A percentile compares a stretch with the other conserved stretches of the same genome.
phyloP scores from a whole-genome alignment of 2,329 filamentous ascomycete species.

The Verticillium nonalfalfae region DNA sequence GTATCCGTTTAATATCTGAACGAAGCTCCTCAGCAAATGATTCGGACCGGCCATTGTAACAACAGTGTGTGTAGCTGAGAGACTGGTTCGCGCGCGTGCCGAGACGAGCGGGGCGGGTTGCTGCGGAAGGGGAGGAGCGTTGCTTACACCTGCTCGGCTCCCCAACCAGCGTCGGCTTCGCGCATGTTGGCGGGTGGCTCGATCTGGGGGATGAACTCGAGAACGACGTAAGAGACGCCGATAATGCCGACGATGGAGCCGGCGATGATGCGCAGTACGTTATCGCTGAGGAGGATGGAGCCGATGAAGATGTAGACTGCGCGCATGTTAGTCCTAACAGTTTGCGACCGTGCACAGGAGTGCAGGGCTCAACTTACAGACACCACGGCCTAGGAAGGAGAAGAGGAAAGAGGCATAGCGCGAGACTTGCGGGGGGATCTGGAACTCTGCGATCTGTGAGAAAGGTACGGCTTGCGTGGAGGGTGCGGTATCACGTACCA shows the following conservation, averaged over 20 bases:
- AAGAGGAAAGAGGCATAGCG: slow-evolving; percentile 97
- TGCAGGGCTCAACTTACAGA: slow-evolving; percentile 59
- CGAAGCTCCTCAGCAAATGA: background rate
- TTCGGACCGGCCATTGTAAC: background rate
- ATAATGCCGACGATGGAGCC: slow-evolving; percentile 72
- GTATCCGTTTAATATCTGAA: background rate
- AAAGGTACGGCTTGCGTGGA: background rate
- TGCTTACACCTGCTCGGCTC: slow-evolving; percentile 65
- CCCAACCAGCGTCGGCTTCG: slow-evolving; percentile 69
- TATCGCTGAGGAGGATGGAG: slow-evolving; percentile 68
- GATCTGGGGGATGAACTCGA: slow-evolving; percentile 74
- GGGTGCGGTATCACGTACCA: slow-evolving; percentile 28
- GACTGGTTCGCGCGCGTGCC: slow-evolving; percentile 78
- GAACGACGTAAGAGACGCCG: slow-evolving; percentile 69
- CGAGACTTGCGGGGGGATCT: slow-evolving; percentile 87
- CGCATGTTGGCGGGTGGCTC: slow-evolving; percentile 79
- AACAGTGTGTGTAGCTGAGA: slow-evolving; percentile 56
- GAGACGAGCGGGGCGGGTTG: slow-evolving; percentile 69
- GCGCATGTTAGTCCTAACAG: background rate
- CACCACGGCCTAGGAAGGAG: slow-evolving; percentile 90
- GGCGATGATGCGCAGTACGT: slow-evolving; percentile 64
- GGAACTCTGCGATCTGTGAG: slow-evolving; percentile 59
- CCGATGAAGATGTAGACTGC: slow-evolving; percentile 95
- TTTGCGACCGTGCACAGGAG: background rate
- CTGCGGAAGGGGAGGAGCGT: slow-evolving; percentile 9